These are phyloP conservation scores for Plasmodium chabaudi DNA, from an alignment of 169 alveolate species.

Conservation along the genomic window DNA sequence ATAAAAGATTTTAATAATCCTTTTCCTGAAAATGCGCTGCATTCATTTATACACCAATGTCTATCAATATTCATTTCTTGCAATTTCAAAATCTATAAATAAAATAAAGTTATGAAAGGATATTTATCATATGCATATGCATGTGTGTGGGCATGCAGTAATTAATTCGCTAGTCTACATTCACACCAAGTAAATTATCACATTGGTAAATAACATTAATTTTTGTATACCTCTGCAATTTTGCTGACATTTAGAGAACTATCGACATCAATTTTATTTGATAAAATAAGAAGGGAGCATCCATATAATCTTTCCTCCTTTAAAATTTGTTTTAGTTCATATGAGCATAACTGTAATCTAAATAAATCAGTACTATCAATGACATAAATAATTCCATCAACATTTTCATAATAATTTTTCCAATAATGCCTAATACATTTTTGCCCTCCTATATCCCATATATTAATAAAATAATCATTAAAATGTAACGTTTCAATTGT, in stretches of 20 bases:
- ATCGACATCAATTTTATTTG: slow-evolving; percentile 56
- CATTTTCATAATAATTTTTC: slow-evolving; percentile 98
- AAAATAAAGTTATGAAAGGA: neutral
- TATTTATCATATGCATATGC: neutral
- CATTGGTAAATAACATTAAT: slow-evolving; percentile 82
- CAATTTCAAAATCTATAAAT: slow-evolving; percentile 81
- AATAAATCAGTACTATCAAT: slow-evolving; percentile 97
- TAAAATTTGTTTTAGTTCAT: slow-evolving; percentile 94
- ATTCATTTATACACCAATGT: slow-evolving; percentile 95
- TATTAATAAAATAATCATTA: slow-evolving; percentile 88
- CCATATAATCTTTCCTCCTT: slow-evolving; percentile 94
- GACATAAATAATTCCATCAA: slow-evolving; percentile 99
- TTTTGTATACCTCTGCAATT: slow-evolving; percentile 76
- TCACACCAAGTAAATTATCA: slow-evolving; percentile 97
- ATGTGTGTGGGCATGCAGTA: neutral
- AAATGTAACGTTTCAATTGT: slow-evolving; percentile 92
- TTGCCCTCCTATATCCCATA: slow-evolving; percentile 99
- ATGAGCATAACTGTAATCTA: slow-evolving; percentile 95
- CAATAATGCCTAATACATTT: slow-evolving; percentile 98
- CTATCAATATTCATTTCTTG: slow-evolving; percentile 87
- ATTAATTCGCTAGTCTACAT: slow-evolving; percentile 92
- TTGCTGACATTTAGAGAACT: slow-evolving; percentile 63
- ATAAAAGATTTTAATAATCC: slow-evolving; percentile 95
- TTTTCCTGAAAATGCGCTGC: slow-evolving; percentile 94
- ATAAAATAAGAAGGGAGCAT: slow-evolving; percentile 82